A percentile compares a stretch with the other conserved stretches of the same genome.
Conservation (phyloP, 805 yeast species). For the Ogataea allantospora region DNA sequence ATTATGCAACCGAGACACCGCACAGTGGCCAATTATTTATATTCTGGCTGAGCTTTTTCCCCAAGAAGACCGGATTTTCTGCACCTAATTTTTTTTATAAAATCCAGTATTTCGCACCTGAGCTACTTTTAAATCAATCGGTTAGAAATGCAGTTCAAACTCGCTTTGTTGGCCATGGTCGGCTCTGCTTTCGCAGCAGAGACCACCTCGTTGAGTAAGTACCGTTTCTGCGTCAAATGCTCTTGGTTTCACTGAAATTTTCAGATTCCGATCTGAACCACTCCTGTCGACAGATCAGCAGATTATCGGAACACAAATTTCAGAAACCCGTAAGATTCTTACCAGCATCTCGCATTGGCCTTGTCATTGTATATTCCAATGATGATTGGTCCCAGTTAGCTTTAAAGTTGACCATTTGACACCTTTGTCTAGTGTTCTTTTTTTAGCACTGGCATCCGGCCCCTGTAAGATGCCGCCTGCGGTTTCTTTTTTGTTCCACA, state of each 20-base stretch:
- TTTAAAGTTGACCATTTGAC: background rate
- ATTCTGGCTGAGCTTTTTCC: constrained; percentile 5
- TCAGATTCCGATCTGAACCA: constrained; percentile 3
- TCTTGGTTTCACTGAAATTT: background rate
- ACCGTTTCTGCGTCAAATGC: constrained; percentile 3
- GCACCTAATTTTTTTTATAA: constrained; percentile 8
- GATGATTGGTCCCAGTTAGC: no score
- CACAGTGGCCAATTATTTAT: constrained; percentile 11
- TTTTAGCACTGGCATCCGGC: background rate
- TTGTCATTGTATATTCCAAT: background rate
- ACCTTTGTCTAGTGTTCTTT: background rate
- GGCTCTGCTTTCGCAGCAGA: constrained; percentile 45
- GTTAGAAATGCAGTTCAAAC: constrained; percentile 53
- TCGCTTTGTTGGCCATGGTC: constrained; percentile 48
- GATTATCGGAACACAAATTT: background rate
- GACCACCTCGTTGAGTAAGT: constrained; percentile 39
- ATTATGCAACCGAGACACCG: constrained; percentile 6
- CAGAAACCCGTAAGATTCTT: no score
- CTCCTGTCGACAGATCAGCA: constrained; percentile 1
- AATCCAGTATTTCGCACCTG: constrained; percentile 11
- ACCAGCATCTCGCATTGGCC: no score
- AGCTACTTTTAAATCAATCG: constrained; percentile 2
- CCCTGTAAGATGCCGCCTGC: constrained; percentile 4
- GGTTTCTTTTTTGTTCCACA: constrained; percentile 1
- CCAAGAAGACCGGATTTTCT: constrained; percentile 10